Percentiles rank a stretch among this genome's conserved stretches.
phyloP scores from a whole-genome alignment of 192 early-diverging fungal genomes.

The Podochytrium sp. region DNA sequence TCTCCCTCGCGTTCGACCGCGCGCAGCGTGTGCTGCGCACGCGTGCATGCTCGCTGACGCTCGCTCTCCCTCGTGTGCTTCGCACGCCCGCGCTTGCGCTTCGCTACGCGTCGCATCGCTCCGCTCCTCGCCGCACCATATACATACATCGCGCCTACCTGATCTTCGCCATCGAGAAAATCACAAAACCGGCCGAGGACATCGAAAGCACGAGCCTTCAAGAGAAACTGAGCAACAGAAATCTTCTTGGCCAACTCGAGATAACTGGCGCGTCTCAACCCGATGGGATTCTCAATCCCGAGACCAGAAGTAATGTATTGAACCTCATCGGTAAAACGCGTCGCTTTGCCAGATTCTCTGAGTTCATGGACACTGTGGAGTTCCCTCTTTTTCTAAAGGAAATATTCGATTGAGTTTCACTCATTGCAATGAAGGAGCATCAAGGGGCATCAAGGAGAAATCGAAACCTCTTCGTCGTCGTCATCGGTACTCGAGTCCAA shows the following conservation, averaged over 20 bases:
- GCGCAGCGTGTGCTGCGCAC: too few relatives aligned
- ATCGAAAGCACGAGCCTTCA: conserved; percentile 28
- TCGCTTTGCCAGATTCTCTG: conserved; percentile 25
- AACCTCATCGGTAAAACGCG: conserved; percentile 24
- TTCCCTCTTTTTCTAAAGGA: conserved; percentile 22
- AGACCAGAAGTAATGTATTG: conserved; percentile 17
- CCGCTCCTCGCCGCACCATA: too few relatives aligned
- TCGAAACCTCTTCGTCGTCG: not conserved
- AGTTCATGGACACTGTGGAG: conserved; percentile 21
- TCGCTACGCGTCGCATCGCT: too few relatives aligned
- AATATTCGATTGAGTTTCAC: too few relatives aligned
- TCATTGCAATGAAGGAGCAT: not conserved
- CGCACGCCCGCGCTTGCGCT: too few relatives aligned
- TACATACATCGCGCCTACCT: too few relatives aligned
- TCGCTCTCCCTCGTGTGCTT: too few relatives aligned
- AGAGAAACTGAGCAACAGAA: conserved; percentile 14
- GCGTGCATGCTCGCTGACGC: too few relatives aligned
- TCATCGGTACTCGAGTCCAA: conserved; percentile 22
- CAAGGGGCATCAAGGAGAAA: not conserved
- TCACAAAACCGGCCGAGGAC: conserved; percentile 16
- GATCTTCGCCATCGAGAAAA: conserved; percentile 13
- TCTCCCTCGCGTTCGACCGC: too few relatives aligned
- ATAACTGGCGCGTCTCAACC: conserved; percentile 21
- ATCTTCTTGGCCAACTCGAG: conserved; percentile 11
- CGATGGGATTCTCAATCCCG: not conserved